Percentiles rank a stretch among this genome's conserved stretches.
phyloP scores from a whole-genome alignment of 192 early-diverging fungal genomes.

The Umbelopsis vinacea region DNA sequence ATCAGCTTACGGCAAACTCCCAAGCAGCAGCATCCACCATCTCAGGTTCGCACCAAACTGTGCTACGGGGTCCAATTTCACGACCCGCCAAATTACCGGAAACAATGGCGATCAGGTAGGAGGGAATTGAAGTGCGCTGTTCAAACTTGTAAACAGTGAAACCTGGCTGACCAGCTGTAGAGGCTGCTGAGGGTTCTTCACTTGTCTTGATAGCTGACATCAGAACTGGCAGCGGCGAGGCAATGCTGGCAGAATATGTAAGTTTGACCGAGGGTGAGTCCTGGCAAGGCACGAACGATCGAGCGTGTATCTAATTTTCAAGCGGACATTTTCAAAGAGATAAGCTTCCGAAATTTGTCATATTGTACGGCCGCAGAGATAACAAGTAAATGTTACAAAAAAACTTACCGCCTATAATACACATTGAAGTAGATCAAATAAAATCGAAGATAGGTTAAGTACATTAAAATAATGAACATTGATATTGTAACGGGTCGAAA shows the following conservation, averaged over 20 bases:
- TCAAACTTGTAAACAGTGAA: conserved; percentile 76
- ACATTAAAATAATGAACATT: background rate
- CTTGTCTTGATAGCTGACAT: conserved; percentile 88
- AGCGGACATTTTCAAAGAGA: conserved; percentile 14
- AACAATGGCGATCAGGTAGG: conserved; percentile 93
- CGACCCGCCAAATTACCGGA: conserved; percentile 87
- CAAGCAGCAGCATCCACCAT: conserved; percentile 86
- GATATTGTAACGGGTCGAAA: background rate
- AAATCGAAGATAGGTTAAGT: background rate
- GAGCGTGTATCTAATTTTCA: conserved; percentile 77
- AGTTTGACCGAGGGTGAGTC: conserved; percentile 88
- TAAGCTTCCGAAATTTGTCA: conserved; percentile 17
- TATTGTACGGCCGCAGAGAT: conserved; percentile 9
- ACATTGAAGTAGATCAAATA: background rate
- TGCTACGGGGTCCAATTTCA: conserved; percentile 86
- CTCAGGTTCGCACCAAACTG: conserved; percentile 97
- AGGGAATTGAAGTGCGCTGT: conserved; percentile 89
- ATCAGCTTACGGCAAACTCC: conserved; percentile 77
- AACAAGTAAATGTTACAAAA: background rate
- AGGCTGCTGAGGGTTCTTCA: conserved; percentile 54
- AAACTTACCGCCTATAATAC: conserved; percentile 4
- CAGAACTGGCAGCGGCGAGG: conserved; percentile 82
- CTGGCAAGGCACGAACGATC: conserved; percentile 89
- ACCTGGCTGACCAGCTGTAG: conserved; percentile 16
- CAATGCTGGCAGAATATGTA: conserved; percentile 82